These are phyloP conservation scores for Phytopythium cucurbitacearum DNA, from an alignment of 352 stramenopile species.

Conservation along the genomic window DNA sequence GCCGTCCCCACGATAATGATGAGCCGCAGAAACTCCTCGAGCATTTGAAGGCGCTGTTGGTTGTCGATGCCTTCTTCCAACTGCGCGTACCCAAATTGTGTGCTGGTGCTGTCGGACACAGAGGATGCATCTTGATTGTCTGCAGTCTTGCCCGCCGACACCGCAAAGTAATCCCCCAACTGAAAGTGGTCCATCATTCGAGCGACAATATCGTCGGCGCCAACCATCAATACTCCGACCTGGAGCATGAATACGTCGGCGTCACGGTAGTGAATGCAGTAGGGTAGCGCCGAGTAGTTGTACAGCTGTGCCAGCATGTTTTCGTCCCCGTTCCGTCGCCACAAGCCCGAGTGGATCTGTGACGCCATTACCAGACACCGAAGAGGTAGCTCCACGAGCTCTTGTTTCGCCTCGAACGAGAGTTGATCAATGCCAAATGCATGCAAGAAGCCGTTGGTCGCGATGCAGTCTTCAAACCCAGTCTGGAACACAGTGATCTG, in stretches of 20 bases:
- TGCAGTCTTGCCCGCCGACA: not conserved
- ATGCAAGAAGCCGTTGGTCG: slow-evolving; percentile 37
- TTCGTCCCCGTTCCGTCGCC: slow-evolving; percentile 84
- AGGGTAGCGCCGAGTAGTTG: slow-evolving; percentile 86
- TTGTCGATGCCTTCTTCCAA: slow-evolving; percentile 63
- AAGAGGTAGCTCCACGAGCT: slow-evolving; percentile 77
- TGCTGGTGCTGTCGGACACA: slow-evolving; percentile 8
- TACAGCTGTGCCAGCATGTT: slow-evolving; percentile 89
- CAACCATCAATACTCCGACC: slow-evolving; percentile 59
- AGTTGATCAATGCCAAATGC: slow-evolving; percentile 60
- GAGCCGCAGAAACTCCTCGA: slow-evolving; percentile 81
- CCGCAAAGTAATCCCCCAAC: slow-evolving; percentile 60
- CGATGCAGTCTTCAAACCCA: slow-evolving; percentile 43
- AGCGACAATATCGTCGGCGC: slow-evolving; percentile 54
- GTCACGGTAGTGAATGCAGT: slow-evolving; percentile 85
- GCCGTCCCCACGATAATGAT: slow-evolving; percentile 75
- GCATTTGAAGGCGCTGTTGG: slow-evolving; percentile 67
- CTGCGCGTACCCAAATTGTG: slow-evolving; percentile 39
- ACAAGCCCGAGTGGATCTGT: slow-evolving; percentile 86
- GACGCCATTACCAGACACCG: slow-evolving; percentile 82
- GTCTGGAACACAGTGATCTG: slow-evolving; percentile 59
- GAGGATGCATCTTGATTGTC: not conserved
- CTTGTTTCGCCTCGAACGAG: slow-evolving; percentile 31
- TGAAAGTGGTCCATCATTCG: slow-evolving; percentile 80
- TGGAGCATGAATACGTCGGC: slow-evolving; percentile 79